Base-by-base conservation (phyloP, 495 filamentous ascomycete genomes). In the Penicillium angulare region DNA sequence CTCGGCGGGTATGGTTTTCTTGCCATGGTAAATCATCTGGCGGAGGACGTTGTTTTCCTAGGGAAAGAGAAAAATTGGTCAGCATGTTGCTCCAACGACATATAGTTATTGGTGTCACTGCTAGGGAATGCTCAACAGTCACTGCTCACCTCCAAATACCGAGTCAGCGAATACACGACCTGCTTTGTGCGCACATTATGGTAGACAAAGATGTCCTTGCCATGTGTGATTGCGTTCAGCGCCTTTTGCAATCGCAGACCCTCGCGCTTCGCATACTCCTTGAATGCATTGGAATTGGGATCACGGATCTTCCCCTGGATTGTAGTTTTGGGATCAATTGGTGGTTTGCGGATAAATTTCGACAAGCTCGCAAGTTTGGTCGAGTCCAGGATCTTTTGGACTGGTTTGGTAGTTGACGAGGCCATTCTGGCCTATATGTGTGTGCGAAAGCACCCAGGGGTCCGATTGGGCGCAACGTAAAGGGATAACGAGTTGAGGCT, bases 11-110 rank as follows among this genome's bases (percentile, higher is more conserved):
- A 86, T 77, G 53, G 88, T 86, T 62, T 98, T 93, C 72, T 96
- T 96, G 75, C 92, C 93, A 43, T 90, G 85, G 77, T 83, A 96
- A 56, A 89, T 76, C 52, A 96, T 71, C 69, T 98, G 93, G 41
- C 77, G 73, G 47, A 95, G 69, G 49, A 83, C 73, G 50, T 73
- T 78, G 68, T 81, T 81, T 72, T 86, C 78, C 87, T 89, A 53
- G 4, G 24, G 40, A 13, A 47, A 21, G 15, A 8, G 13, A 26
- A 13, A 52, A 13, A 48, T 57, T 49, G 47, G 43, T 38, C 34
- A 45, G 43, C 40, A 43, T 27, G 21, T 44, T n/a, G n/a, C n/a
- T n/a, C n/a, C n/a, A n/a, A n/a, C n/a, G n/a, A n/a, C n/a, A n/a
- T n/a, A n/a, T n/a, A n/a, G n/a, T n/a, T n/a, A n/a, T n/a, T n/a